Evolutionary conservation across 2,329 filamentous ascomycete species (phyloP), one percentile per base, ranked within the genome.

Genomic region (Teratosphaeria gauchensis): DNA sequence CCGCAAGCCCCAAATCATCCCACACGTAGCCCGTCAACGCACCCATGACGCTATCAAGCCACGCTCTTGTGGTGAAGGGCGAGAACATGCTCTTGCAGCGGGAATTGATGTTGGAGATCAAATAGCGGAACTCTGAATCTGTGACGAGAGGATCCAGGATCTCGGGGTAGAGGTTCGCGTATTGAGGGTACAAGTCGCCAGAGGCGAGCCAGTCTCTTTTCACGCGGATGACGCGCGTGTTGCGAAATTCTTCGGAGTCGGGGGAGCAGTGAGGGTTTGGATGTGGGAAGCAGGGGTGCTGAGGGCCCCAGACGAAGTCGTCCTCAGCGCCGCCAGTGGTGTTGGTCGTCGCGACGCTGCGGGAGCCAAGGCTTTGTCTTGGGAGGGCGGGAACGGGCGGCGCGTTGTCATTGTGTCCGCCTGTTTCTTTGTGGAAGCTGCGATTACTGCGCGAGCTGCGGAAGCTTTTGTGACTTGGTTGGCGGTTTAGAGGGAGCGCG

Each of bases 141-240:
- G 84, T 82, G 51, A 99, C 76, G 33, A 92, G 84, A 0, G 91
- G 90, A 64, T 96, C 92, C 7, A 99, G 79, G 59, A 99, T 95
- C 71, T 99, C 94, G 0, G 94, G 94, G 68, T 99, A 99, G 2
- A 96, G 79, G 68, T 97, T 96, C 16, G 90, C 94, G 71, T 95
- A 97, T 0, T 92, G 90, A 0, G 94, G 94, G 1, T 92, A 92
- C 31, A 96, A 77, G 73, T 99, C 94, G 38, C 92, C 94, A 61
- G 86, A 83, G 32, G 92, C 74, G 75, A 97, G 86, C 65, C 92
- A 99, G 74, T 99, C 94, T 51, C 94, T 83, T 59, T 87, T 86
- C 62, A 99, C 87, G 16, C 94, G 87, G 68, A 99, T 96, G 63
- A 99, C 89, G 58, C 92, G 87, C 1, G 94, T 99, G 6, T 80